Evolutionary conservation across 2,329 filamentous ascomycete genomes (phyloP), one percentile per base, ranked within the genome.

Genomic region (Trichoderma semiorbis): DNA sequence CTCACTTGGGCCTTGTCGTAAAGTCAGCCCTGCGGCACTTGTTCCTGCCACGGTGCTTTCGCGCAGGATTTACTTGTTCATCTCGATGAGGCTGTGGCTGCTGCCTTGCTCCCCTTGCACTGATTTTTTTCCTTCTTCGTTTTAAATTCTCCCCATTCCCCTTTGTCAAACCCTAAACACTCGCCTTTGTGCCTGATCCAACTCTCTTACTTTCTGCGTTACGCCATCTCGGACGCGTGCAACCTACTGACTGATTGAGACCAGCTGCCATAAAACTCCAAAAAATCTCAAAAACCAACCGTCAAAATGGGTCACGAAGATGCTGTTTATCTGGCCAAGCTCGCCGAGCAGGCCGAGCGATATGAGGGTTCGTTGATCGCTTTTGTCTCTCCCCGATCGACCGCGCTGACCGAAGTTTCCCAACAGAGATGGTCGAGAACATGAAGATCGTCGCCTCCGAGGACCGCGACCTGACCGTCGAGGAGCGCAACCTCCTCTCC

Each of bases 321-420:
- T 88, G 95, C 95, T 81, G 96, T 99, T 83, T 98, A 98, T 86
- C 92, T 98, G 84, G 96, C 96, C 87, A 98, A 98, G 94, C 93
- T 99, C 85, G 96, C 96, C 84, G 96, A 99, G 92, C 96, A 99
- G 91, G 96, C 96, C 85, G 96, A 99, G 92, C 95, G 96, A 84
- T 99, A 99, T 87, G 96, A 99, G 89, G 96, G 96, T 98, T 87
- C 81, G 89, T 85, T 69, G 73, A 75, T 57, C 34, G 16, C 57
- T 55, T 26, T 63, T 63, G 18, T 47, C 60, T 43, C 53, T 39
- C 26, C 18, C 43, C 24, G 34, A 53, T 34, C 73, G 34, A 61
- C 39, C 71, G 74, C 74, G 77, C 79, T 80, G 74, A 80, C 76
- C 60, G 61, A 34, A 39, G 50, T 28, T 30, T 34, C 36, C 62